A percentile compares a stretch with the other conserved stretches of the same genome.
These are phyloP conservation scores for Rhizopogon sp. DNA, from an alignment of 768 basidiomycete species.

Conservation along the genomic window DNA sequence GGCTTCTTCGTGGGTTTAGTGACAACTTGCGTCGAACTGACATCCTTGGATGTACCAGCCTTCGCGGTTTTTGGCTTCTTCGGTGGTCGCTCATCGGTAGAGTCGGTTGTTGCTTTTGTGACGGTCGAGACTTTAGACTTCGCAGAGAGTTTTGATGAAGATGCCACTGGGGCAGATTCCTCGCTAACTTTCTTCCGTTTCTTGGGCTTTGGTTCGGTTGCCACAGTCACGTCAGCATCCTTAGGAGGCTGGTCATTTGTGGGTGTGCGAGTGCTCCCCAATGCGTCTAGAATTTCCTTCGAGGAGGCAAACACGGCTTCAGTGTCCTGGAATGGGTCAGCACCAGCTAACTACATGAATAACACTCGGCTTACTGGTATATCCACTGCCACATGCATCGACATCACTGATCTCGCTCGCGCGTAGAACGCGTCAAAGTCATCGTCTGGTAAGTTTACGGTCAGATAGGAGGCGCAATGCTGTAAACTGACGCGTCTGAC, in stretches of 20 bases:
- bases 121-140: conserved; percentile 4
- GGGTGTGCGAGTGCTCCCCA: conserved; percentile 10
- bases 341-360: background rate
- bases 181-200: conserved; percentile 4
- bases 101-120: background rate
- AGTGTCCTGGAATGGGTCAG: background rate
- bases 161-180: background rate
- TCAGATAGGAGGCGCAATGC: background rate
- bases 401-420: conserved; percentile 32
- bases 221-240: background rate
- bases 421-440: conserved; percentile 73
- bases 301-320: background rate
- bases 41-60: background rate
- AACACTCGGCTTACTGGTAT: background rate
- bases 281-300: background rate
- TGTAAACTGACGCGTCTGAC: conserved; percentile 31
- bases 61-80: conserved; percentile 2
- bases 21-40: background rate
- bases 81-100: conserved; percentile 1
- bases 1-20: conserved; percentile 4
- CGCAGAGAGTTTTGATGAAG: background rate
- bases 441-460: conserved; percentile 46
- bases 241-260: background rate
- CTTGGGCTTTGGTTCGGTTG: conserved; percentile 1
- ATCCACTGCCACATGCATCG: conserved; percentile 33